A percentile compares a stretch with the other conserved stretches of the same genome.
Conservation (phyloP, 345 rosid species). For the Viola odorata region DNA sequence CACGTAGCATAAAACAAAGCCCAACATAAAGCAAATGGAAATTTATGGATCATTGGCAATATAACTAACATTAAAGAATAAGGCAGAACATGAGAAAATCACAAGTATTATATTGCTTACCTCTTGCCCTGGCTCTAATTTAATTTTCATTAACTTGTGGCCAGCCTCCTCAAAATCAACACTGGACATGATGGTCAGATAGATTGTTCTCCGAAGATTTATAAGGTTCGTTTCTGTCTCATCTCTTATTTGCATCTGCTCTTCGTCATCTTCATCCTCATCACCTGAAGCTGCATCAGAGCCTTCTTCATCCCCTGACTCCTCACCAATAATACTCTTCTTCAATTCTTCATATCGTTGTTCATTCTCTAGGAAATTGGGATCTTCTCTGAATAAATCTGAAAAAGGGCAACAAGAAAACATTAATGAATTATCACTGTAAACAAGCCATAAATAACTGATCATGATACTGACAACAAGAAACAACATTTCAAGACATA, state of each 20-base stretch:
- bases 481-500: slow-evolving; percentile 23
- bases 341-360: slow-evolving; percentile 77
- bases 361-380: slow-evolving; percentile 81
- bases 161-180: slow-evolving; percentile 99
- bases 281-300: slow-evolving; percentile 61
- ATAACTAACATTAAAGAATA: too few relatives aligned
- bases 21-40: not conserved
- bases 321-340: slow-evolving; percentile 81
- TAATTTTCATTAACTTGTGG: slow-evolving; percentile 86
- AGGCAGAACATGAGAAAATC: too few relatives aligned
- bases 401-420: slow-evolving; percentile 13
- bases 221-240: slow-evolving; percentile 97
- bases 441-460: too few relatives aligned
- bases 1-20: not conserved
- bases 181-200: slow-evolving; percentile 94
- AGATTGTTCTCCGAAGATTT: slow-evolving; percentile 93
- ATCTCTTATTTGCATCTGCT: slow-evolving; percentile 68
- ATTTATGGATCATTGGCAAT: too few relatives aligned
- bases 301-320: slow-evolving; percentile 77
- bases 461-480: slow-evolving; percentile 1
- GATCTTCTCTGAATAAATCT: slow-evolving; percentile 76
- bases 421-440: not conserved
- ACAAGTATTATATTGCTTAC: slow-evolving; percentile 29
- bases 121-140: slow-evolving; percentile 98
- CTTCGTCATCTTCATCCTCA: slow-evolving; percentile 54